Conservation (phyloP, 2,329 filamentous ascomycete species). For the Curvularia verruculosa region DNA sequence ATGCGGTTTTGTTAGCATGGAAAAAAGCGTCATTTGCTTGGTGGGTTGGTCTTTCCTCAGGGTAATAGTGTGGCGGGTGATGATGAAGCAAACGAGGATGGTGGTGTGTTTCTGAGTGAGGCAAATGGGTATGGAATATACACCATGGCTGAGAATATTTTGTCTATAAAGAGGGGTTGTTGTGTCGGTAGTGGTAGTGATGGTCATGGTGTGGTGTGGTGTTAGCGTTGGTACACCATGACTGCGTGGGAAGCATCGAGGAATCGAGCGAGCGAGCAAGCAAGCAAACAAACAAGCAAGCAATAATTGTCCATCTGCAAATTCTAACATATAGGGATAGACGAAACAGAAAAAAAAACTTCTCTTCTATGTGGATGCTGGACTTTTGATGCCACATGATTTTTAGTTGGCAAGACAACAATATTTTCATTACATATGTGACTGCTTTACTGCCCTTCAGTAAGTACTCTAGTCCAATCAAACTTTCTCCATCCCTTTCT, state of each 20-base stretch:
- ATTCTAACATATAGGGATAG: slow-evolving; percentile 15
- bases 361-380: neutral
- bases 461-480: slow-evolving; percentile 78
- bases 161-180: neutral
- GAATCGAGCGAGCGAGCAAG: neutral
- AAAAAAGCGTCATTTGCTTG: slow-evolving; percentile 8
- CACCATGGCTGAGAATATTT: neutral
- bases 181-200: slow-evolving; percentile 1
- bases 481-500: slow-evolving; percentile 88
- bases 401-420: no score
- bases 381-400: neutral
- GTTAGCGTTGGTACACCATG: neutral
- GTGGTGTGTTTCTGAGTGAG: slow-evolving; percentile 5
- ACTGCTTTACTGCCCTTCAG: slow-evolving; percentile 52
- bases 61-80: neutral
- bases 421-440: no score
- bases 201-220: neutral
- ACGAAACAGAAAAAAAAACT: slow-evolving; percentile 9
- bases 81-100: neutral
- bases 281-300: neutral
- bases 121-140: slow-evolving; percentile 2
- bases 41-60: neutral
- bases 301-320: slow-evolving; percentile 9
- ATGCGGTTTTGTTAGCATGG: slow-evolving; percentile 6
- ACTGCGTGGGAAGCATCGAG: slow-evolving; percentile 3